phyloP scores from a whole-genome alignment of 495 filamentous ascomycete genomes.

The Penicillium parvum region DNA sequence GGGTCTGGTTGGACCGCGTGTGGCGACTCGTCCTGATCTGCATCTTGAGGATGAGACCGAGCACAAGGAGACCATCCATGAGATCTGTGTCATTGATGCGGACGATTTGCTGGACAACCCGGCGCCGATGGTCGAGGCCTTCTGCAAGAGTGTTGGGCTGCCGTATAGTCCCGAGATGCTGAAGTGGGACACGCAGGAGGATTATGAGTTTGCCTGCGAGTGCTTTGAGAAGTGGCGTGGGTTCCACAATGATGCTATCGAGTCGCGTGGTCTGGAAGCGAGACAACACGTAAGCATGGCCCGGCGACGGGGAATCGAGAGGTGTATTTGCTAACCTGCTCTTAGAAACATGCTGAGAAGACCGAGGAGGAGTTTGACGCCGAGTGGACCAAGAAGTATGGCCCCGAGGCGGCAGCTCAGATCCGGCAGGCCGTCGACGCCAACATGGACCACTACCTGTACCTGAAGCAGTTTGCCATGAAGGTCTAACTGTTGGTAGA shows the following conservation, averaged over 20 bases:
- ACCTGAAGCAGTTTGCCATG: constrained; percentile 84
- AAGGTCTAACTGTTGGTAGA: constrained; percentile 40
- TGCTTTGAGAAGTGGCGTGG: constrained; percentile 95
- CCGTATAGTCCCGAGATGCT: constrained; percentile 71
- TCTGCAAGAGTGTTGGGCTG: constrained; percentile 73
- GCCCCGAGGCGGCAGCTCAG: constrained; percentile 65
- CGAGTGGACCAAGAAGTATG: constrained; percentile 81
- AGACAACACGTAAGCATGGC: constrained; percentile 62
- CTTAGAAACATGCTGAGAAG: constrained; percentile 53
- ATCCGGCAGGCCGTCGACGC: constrained; percentile 74
- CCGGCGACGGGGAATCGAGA: background rate
- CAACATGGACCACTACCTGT: constrained; percentile 83
- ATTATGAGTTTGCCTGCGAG: constrained; percentile 56
- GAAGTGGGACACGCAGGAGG: constrained; percentile 69
- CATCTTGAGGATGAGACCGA: constrained; percentile 6
- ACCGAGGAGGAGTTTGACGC: constrained; percentile 66
- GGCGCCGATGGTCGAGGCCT: constrained; percentile 63
- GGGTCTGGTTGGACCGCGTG: constrained; percentile 58
- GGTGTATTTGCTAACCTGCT: constrained; percentile 10
- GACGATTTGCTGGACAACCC: constrained; percentile 90
- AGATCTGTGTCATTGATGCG: constrained; percentile 89
- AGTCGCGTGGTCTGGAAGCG: constrained; percentile 67
- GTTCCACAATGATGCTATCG: constrained; percentile 91
- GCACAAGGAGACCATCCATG: constrained; percentile 29
- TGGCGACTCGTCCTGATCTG: constrained; percentile 44